These are phyloP conservation scores for Tricholoma furcatifolium DNA, from an alignment of 768 basidiomycete species.

Conservation along the genomic window DNA sequence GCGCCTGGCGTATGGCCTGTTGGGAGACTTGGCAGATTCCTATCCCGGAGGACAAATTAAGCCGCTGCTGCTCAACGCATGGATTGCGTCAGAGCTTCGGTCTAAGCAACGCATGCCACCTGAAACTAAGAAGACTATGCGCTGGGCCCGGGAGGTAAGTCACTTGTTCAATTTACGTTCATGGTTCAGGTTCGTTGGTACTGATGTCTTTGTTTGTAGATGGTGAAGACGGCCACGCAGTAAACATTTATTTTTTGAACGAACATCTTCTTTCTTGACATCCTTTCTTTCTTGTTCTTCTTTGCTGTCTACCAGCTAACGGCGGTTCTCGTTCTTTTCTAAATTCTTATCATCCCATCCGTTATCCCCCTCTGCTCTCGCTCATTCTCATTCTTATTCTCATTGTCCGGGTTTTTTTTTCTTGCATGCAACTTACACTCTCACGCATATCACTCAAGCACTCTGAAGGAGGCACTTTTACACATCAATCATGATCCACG, in stretches of 20 bases:
- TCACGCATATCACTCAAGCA: conserved; percentile 36
- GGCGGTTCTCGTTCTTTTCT: conserved; percentile 13
- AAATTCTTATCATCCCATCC: conserved; percentile 9
- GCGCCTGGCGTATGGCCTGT: conserved; percentile 76
- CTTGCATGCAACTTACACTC: conserved; percentile 52
- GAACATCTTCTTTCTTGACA: conserved; percentile 16
- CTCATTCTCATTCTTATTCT: conserved; percentile 16
- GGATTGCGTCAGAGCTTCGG: conserved; percentile 75
- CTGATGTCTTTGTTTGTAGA: conserved; percentile 37
- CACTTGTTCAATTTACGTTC: background rate
- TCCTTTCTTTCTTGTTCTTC: conserved; percentile 19
- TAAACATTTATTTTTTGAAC: conserved; percentile 38
- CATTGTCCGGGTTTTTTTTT: conserved; percentile 14
- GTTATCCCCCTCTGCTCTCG: background rate
- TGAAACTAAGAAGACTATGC: conserved; percentile 86
- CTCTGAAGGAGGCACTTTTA: conserved; percentile 72
- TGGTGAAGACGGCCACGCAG: conserved; percentile 78
- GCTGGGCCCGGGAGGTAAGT: conserved; percentile 91
- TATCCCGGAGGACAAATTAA: conserved; percentile 84
- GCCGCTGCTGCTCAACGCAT: conserved; percentile 72
- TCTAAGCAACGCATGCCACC: conserved; percentile 68
- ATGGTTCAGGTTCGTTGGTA: conserved; percentile 1
- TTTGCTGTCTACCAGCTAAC: conserved; percentile 8
- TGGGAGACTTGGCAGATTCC: conserved; percentile 91
- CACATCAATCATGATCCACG: conserved; percentile 39